Evolutionary conservation across 1,284 basidiomycete genomes (phyloP).

Genomic region (Peniophora sp.): DNA sequence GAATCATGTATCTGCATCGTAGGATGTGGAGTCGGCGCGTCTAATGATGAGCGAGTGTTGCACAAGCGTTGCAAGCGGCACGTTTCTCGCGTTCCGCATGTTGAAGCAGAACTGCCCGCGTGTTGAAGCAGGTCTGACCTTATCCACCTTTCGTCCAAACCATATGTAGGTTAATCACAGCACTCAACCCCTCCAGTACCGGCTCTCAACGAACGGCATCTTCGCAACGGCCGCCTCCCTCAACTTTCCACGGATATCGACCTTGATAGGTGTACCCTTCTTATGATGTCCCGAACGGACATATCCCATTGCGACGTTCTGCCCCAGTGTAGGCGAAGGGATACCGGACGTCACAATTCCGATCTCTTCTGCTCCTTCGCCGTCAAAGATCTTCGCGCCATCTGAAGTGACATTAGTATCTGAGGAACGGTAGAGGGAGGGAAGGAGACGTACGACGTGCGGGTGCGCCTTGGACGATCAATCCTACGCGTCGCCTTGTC

Average conservation of each 20-base stretch:
- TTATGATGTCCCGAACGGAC: conserved; percentile 79
- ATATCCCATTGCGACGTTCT: conserved; percentile 97
- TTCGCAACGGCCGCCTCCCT: conserved; percentile 62
- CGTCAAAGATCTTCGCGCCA: conserved; percentile 69
- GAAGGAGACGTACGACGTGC: conserved; percentile 57
- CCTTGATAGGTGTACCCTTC: conserved; percentile 77
- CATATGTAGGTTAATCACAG: no score
- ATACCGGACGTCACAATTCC: conserved; percentile 90
- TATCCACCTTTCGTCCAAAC: no score
- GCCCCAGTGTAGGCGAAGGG: conserved; percentile 83
- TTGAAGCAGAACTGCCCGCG: no score
- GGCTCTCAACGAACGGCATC: conserved; percentile 77
- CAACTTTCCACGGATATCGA: conserved; percentile 74
- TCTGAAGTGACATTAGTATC: conserved; percentile 36
- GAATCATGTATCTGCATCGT: no score
- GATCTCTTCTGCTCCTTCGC: conserved; percentile 26
- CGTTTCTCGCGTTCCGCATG: no score
- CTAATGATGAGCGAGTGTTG: no score
- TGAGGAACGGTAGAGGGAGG: neutral
- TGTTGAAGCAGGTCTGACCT: no score
- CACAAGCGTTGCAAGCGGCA: no score
- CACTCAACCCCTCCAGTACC: conserved; percentile 55
- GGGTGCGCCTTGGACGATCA: conserved; percentile 79
- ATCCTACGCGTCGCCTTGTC: conserved; percentile 73
- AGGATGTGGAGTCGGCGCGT: no score